phyloP scores from a whole-genome alignment of 345 rosid genomes.

The Hypericum androsaemum region DNA sequence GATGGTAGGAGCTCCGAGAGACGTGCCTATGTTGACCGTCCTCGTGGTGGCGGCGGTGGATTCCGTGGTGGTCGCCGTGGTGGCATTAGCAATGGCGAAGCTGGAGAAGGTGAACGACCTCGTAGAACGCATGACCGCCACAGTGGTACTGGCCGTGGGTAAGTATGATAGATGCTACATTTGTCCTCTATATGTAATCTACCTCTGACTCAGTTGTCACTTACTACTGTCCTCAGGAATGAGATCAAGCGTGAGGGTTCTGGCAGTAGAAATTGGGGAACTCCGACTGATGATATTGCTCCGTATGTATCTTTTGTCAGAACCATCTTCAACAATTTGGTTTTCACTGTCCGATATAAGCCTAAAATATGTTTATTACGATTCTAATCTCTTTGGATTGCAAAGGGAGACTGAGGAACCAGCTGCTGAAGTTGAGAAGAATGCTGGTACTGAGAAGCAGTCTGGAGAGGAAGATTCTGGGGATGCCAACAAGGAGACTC shows the following conservation, averaged over 20 bases:
- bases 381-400: slow-evolving; percentile 6
- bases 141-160: slow-evolving; percentile 96
- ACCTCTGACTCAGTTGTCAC: background rate
- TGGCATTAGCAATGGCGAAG: slow-evolving; percentile 50
- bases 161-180: slow-evolving; percentile 11
- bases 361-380: background rate
- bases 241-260: slow-evolving; percentile 80
- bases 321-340: background rate
- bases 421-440: slow-evolving; percentile 43
- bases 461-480: slow-evolving; percentile 47
- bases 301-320: slow-evolving; percentile 35
- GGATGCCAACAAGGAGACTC: slow-evolving; percentile 62
- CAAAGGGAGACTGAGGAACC: slow-evolving; percentile 63
- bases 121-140: slow-evolving; percentile 63
- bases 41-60: slow-evolving; percentile 25
- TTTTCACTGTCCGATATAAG: background rate
- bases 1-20: slow-evolving; percentile 51
- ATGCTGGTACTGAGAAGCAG: slow-evolving; percentile 43
- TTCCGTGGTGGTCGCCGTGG: slow-evolving; percentile 76
- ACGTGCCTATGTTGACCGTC: slow-evolving; percentile 45
- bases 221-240: slow-evolving; percentile 31
- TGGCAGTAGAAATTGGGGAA: slow-evolving; percentile 98
- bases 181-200: background rate
- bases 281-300: slow-evolving; percentile 59
- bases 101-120: slow-evolving; percentile 66